A percentile compares a stretch with the other conserved stretches of the same genome.
Evolutionary conservation across 2,329 filamentous ascomycete genomes (phyloP).

Genomic region (Aspergillus felis): DNA sequence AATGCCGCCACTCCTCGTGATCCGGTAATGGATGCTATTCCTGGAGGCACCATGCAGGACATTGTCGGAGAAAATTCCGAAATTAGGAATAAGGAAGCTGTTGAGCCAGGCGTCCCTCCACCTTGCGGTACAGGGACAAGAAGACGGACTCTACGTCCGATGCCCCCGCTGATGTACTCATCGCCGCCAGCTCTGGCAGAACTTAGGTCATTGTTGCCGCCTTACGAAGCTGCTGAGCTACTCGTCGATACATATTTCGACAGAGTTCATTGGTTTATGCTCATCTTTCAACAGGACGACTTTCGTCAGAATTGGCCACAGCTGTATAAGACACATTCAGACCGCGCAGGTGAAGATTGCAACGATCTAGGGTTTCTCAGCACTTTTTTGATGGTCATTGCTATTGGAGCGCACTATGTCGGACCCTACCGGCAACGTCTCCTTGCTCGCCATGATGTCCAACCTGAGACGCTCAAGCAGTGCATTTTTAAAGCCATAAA

Average conservation of each 20-base stretch:
- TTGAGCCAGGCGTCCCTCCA: not conserved
- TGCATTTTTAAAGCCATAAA: constrained; percentile 14
- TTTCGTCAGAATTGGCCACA: constrained; percentile 23
- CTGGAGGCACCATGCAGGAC: constrained; percentile 6
- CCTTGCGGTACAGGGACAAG: not conserved
- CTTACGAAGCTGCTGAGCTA: constrained; percentile 17
- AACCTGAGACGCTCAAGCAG: constrained; percentile 5
- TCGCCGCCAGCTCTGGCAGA: constrained; percentile 5
- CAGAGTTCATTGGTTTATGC: constrained; percentile 38
- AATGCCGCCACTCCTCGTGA: constrained; percentile 6
- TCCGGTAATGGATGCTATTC: constrained; percentile 12
- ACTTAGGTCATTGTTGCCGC: constrained; percentile 17
- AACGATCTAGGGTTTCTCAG: constrained; percentile 12
- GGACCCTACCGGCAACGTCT: constrained; percentile 10
- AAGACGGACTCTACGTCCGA: not conserved
- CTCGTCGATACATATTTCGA: constrained; percentile 39
- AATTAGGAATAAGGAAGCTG: not conserved
- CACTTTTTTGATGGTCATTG: constrained; percentile 21
- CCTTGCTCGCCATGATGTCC: constrained; percentile 2
- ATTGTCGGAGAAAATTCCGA: not conserved
- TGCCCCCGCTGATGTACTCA: not conserved
- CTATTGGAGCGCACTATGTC: constrained; percentile 20
- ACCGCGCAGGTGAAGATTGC: not conserved
- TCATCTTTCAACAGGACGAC: constrained; percentile 35
- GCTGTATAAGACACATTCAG: constrained; percentile 5